Conservation (phyloP, 2,329 filamentous ascomycete species). For the Nothopassalora personata region DNA sequence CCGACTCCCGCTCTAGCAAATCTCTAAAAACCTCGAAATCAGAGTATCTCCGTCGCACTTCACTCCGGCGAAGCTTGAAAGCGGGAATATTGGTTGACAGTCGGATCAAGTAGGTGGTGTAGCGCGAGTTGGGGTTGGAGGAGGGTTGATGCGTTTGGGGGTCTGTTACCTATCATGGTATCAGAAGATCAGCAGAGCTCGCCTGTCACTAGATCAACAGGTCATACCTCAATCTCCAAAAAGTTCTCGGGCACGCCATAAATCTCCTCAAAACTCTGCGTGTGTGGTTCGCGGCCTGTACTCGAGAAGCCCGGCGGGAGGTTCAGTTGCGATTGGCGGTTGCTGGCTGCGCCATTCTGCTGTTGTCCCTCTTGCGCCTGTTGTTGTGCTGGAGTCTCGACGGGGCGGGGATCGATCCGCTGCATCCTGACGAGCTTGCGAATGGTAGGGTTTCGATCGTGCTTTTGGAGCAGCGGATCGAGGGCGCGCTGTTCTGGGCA, state of each 20-base stretch:
- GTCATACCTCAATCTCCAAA: conserved; percentile 82
- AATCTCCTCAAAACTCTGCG: conserved; percentile 95
- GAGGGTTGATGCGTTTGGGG: conserved; percentile 92
- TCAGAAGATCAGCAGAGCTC: neutral
- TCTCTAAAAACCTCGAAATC: conserved; percentile 99
- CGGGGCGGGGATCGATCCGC: conserved; percentile 28
- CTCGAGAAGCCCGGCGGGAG: conserved; percentile 32
- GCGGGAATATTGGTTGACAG: conserved; percentile 98
- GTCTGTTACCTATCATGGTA: conserved; percentile 70
- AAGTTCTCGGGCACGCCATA: conserved; percentile 99
- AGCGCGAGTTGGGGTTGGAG: conserved; percentile 51
- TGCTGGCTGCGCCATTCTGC: neutral
- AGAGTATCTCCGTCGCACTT: conserved; percentile 87
- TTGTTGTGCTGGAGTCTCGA: conserved; percentile 6
- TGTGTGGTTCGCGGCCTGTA: conserved; percentile 27
- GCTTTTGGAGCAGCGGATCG: neutral
- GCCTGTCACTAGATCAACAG: too few species aligned
- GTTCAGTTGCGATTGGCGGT: neutral
- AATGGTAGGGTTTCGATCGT: neutral
- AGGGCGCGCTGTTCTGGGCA: neutral
- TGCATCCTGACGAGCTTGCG: conserved; percentile 23
- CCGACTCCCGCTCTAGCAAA: conserved; percentile 91
- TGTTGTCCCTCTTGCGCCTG: conserved; percentile 3
- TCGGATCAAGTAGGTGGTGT: conserved; percentile 97
- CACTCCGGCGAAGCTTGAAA: conserved; percentile 83